Percentiles rank a stretch among this genome's conserved stretches.
Conservation (phyloP, 169 alveolate genomes). For the Condylostoma magnum region DNA sequence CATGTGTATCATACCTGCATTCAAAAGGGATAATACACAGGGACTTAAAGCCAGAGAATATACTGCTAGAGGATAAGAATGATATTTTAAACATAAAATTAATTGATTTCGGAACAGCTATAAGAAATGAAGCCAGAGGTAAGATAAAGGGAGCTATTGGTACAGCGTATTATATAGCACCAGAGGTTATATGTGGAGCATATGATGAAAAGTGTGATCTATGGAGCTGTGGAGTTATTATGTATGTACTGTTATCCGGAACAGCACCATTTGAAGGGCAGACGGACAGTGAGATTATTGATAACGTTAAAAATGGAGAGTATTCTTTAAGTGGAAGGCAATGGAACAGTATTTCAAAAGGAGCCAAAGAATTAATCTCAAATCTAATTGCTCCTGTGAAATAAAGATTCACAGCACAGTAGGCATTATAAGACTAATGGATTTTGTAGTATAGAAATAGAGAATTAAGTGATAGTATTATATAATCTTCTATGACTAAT, state of each 20-base stretch:
- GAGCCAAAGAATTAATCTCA: slow-evolving; percentile 90
- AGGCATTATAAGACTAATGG: slow-evolving; percentile 91
- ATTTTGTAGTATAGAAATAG: slow-evolving; percentile 57
- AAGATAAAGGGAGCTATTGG: slow-evolving; percentile 28
- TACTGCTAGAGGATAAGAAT: slow-evolving; percentile 29
- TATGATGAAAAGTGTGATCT: slow-evolving; percentile 35
- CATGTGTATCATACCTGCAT: slow-evolving; percentile 59
- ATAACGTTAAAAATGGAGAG: slow-evolving; percentile 85
- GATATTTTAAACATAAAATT: slow-evolving; percentile 31
- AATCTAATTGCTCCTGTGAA: slow-evolving; percentile 82
- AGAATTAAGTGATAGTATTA: slow-evolving; percentile 7
- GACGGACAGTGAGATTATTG: slow-evolving; percentile 85
- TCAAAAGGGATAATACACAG: slow-evolving; percentile 57
- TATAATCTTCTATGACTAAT: slow-evolving; percentile 19
- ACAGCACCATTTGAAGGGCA: slow-evolving; percentile 93
- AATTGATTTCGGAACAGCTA: slow-evolving; percentile 41
- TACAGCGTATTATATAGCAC: slow-evolving; percentile 45
- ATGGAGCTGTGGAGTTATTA: slow-evolving; percentile 50
- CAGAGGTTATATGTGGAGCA: slow-evolving; percentile 40
- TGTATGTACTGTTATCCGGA: slow-evolving; percentile 55
- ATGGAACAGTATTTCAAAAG: slow-evolving; percentile 86
- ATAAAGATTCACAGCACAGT: slow-evolving; percentile 87
- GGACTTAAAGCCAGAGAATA: slow-evolving; percentile 72
- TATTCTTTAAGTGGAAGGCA: slow-evolving; percentile 57
- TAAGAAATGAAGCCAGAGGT: not conserved